A percentile compares a stretch with the other conserved stretches of the same genome.
These are phyloP conservation scores for Metschnikowia koreensis DNA, from an alignment of 805 yeast genomes.

Conservation along the genomic window DNA sequence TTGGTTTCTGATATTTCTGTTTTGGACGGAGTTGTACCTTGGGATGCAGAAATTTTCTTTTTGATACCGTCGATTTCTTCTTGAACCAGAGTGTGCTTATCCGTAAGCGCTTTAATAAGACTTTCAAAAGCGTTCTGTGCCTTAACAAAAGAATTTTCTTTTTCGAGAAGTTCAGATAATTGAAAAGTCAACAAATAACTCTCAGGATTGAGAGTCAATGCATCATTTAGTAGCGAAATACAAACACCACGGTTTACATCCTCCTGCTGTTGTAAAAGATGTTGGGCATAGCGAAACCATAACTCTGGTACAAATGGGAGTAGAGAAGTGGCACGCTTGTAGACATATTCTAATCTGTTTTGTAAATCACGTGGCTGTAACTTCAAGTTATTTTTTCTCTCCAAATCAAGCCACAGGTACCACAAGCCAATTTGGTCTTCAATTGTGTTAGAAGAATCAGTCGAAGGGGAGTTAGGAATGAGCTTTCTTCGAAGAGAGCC, in stretches of 20 bases:
- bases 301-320: slow-evolving; percentile 67
- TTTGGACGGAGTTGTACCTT: not conserved
- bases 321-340: slow-evolving; percentile 61
- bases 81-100: slow-evolving; percentile 31
- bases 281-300: slow-evolving; percentile 65
- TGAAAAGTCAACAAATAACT: slow-evolving; percentile 67
- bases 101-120: slow-evolving; percentile 48
- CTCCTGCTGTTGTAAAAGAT: slow-evolving; percentile 29
- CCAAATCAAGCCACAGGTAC: slow-evolving; percentile 80
- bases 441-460: slow-evolving; percentile 21
- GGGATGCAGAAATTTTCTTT: slow-evolving; percentile 10
- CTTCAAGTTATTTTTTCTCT: slow-evolving; percentile 65
- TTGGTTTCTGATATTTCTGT: slow-evolving; percentile 7
- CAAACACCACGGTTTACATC: slow-evolving; percentile 41
- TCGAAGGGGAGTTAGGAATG: slow-evolving; percentile 25
- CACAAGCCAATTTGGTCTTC: slow-evolving; percentile 53
- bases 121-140: slow-evolving; percentile 50
- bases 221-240: slow-evolving; percentile 51
- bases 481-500: slow-evolving; percentile 45
- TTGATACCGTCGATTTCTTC: slow-evolving; percentile 23
- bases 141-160: slow-evolving; percentile 47
- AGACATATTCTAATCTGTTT: slow-evolving; percentile 67
- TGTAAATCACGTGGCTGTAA: slow-evolving; percentile 46
- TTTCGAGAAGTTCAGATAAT: slow-evolving; percentile 69
- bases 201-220: slow-evolving; percentile 62